Evolutionary conservation across 2,329 filamentous ascomycete genomes (phyloP).

Genomic region (Diaporthe aspalathi): DNA sequence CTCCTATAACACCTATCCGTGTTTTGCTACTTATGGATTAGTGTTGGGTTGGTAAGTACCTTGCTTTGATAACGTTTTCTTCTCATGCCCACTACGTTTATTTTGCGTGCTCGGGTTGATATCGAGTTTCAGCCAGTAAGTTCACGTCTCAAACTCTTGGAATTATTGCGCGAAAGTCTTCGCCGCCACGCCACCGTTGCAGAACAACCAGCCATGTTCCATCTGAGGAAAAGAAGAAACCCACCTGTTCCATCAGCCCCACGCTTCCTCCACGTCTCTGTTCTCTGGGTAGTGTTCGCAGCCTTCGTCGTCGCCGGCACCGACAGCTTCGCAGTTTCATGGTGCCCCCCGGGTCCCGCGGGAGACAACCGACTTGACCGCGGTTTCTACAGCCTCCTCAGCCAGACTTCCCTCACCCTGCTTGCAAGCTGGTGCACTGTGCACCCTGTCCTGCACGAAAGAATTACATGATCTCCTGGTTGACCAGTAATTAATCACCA

Average conservation of each 20-base stretch:
- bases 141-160: too few relatives aligned
- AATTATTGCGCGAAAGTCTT: too few relatives aligned
- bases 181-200: too few relatives aligned
- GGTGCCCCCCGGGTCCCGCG: neutral
- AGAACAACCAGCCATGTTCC: neutral
- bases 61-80: neutral
- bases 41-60: too few relatives aligned
- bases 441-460: slow-evolving; percentile 40
- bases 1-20: too few relatives aligned
- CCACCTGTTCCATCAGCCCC: too few relatives aligned
- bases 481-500: too few relatives aligned
- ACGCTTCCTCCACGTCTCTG: slow-evolving; percentile 1
- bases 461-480: too few relatives aligned
- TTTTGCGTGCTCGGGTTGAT: too few relatives aligned
- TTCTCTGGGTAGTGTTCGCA: slow-evolving; percentile 4
- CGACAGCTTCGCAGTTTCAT: slow-evolving; percentile 1
- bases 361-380: neutral
- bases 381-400: slow-evolving; percentile 14
- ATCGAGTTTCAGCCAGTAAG: neutral
- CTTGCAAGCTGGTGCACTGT: slow-evolving; percentile 11
- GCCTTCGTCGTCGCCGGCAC: slow-evolving; percentile 2
- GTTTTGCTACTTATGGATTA: too few relatives aligned
- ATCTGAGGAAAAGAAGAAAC: neutral
- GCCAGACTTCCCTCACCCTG: neutral
- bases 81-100: too few relatives aligned